Conservation (phyloP, 192 early-diverging fungal genomes). For the Coemansia sp. region DNA sequence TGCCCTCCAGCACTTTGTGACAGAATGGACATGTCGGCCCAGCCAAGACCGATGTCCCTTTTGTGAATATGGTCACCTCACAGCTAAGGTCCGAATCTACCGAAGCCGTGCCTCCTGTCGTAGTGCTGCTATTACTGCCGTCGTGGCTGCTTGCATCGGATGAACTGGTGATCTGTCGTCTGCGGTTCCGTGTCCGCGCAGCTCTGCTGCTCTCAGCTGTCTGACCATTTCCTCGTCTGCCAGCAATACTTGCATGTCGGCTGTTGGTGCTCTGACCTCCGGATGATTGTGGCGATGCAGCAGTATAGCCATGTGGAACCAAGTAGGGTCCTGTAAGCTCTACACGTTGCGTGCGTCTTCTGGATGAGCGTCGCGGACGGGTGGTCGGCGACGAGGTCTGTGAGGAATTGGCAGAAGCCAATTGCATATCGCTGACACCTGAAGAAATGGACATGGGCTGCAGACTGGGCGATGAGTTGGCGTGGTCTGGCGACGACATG, state of each 20-base stretch:
- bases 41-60: conserved; percentile 20
- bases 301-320: not conserved
- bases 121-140: conserved; percentile 11
- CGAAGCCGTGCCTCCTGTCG: conserved; percentile 5
- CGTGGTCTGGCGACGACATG: not conserved
- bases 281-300: not conserved
- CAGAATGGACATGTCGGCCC: conserved; percentile 28
- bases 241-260: not conserved
- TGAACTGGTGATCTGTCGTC: not conserved
- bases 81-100: conserved; percentile 21
- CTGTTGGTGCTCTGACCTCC: not conserved
- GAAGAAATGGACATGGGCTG: not conserved
- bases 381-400: not conserved
- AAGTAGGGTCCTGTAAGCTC: conserved; percentile 5
- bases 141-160: not conserved
- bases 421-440: not conserved
- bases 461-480: not conserved
- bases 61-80: conserved; percentile 26
- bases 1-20: conserved; percentile 22
- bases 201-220: not conserved
- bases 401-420: not conserved
- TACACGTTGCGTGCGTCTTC: conserved; percentile 20
- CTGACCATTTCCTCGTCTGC: not conserved
- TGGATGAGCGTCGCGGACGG: conserved; percentile 4
- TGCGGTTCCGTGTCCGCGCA: not conserved